A percentile compares a stretch with the other conserved stretches of the same genome.
phyloP scores from a whole-genome alignment of 2,329 filamentous ascomycete genomes.

The Fusarium chaquense region DNA sequence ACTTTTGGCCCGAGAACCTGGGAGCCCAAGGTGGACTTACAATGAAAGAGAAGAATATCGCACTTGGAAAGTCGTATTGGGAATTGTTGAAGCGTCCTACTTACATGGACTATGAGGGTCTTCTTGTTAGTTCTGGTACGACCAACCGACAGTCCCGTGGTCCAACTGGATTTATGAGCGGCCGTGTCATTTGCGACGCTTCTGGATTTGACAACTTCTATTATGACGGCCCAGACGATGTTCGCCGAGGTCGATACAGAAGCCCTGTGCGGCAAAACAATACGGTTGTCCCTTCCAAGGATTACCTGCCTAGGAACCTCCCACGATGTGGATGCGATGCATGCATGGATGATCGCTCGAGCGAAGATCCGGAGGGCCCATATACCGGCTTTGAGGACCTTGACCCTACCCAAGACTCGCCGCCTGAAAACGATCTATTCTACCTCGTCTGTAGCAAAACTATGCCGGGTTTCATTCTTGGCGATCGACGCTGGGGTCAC shows the following conservation, averaged over 20 bases:
- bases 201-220: constrained; percentile 56
- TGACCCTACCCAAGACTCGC: constrained; percentile 51
- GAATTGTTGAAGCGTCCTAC: constrained; percentile 59
- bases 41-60: constrained; percentile 55
- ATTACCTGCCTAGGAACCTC: constrained; percentile 56
- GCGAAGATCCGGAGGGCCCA: constrained; percentile 45
- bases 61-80: constrained; percentile 61
- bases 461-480: constrained; percentile 61
- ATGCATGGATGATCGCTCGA: constrained; percentile 48
- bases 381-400: constrained; percentile 58
- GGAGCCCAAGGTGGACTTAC: constrained; percentile 48
- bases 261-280: constrained; percentile 24
- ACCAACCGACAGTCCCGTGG: constrained; percentile 46
- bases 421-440: constrained; percentile 59
- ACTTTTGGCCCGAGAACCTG: constrained; percentile 57
- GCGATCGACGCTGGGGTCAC: constrained; percentile 59
- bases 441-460: constrained; percentile 58
- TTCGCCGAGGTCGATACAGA: constrained; percentile 29
- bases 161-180: constrained; percentile 54
- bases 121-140: constrained; percentile 51
- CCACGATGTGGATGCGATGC: constrained; percentile 58
- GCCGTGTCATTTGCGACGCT: constrained; percentile 59
- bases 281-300: constrained; percentile 42
- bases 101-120: constrained; percentile 62
- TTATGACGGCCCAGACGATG: constrained; percentile 43